A percentile compares a stretch with the other conserved stretches of the same genome.
Conservation (phyloP, 352 stramenopile species). For the Plasmopara halstedii region DNA sequence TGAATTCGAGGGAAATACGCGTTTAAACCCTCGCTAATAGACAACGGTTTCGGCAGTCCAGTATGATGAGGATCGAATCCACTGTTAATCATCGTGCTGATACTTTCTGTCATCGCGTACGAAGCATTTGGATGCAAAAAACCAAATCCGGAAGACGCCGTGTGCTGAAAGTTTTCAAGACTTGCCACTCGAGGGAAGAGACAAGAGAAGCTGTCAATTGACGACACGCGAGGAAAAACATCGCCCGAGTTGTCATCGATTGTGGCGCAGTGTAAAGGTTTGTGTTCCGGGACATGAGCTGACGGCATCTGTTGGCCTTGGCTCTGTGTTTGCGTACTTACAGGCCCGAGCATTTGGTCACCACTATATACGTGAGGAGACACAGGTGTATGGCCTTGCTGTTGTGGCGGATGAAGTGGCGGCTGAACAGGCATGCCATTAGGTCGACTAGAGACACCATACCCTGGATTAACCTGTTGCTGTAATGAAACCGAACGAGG, state of each 20-base stretch:
- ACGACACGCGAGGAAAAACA: constrained; percentile 63
- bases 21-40: constrained; percentile 56
- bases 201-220: constrained; percentile 80
- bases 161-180: constrained; percentile 69
- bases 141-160: constrained; percentile 23
- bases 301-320: constrained; percentile 4
- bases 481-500: constrained; percentile 8
- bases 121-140: constrained; percentile 17
- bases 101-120: constrained; percentile 17
- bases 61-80: constrained; percentile 16
- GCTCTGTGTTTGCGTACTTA: constrained; percentile 21
- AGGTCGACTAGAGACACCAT: constrained; percentile 6
- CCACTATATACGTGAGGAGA: constrained; percentile 29
- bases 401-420: constrained; percentile 20
- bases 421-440: constrained; percentile 22
- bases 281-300: constrained; percentile 17
- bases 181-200: constrained; percentile 76
- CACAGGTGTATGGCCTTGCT: constrained; percentile 12
- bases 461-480: constrained; percentile 10
- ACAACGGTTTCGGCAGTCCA: constrained; percentile 47
- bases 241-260: constrained; percentile 23
- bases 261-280: constrained; percentile 4
- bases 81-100: constrained; percentile 18
- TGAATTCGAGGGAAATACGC: constrained; percentile 73
- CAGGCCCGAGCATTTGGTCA: constrained; percentile 32